Base-by-base conservation (phyloP, 2,329 filamentous ascomycete species). In the Rhynchosporium agropyri region DNA sequence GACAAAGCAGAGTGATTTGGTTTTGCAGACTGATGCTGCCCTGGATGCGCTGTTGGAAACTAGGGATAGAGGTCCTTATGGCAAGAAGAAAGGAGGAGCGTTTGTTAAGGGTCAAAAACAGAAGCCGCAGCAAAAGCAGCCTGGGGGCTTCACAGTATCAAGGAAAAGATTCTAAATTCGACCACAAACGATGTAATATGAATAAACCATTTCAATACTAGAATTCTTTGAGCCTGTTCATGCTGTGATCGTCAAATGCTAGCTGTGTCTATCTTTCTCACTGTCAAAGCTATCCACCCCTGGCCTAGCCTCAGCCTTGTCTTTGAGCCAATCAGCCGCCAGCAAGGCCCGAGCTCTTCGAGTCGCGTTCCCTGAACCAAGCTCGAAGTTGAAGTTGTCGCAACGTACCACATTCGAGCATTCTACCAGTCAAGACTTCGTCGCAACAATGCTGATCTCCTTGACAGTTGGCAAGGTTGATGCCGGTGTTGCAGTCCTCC, bases 381-480 rank as follows among this genome's bases (percentile, higher is more conserved):
- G 49, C 61, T 20, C 20, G 20, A 20, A 20, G 20, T 63, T 29
- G 49, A 62, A 53, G 49, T 67, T 66, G 65, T 69, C 69, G 67
- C 67, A 70, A 69, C 65, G 60, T 69, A 67, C 62, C 62, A 65
- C 45, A 56, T 31, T 51, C 36, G 53, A 63, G 15, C 38, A 28
- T 49, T 54, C 13, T 59, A 50, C 53, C 29, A 58, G 26, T 46
- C 45, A 63, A 36, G 63, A 58, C 54, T 40, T 58, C 42, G 54
- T 60, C 63, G 29, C 58, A 59, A 71, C 62, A n/a, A 98, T 99
- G 95, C 84, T 98, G 74, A 91, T 99, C 79, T 98, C 95, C 70
- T 84, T 99, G 76, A 98, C 94, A 57, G 95, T 99, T 78, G 95
- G 95, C 82, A 99, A 99, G 82, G 95, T 99, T 79, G 95, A 99